phyloP scores from a whole-genome alignment of 2,329 filamentous ascomycete genomes.

The Colletotrichum cereale region DNA sequence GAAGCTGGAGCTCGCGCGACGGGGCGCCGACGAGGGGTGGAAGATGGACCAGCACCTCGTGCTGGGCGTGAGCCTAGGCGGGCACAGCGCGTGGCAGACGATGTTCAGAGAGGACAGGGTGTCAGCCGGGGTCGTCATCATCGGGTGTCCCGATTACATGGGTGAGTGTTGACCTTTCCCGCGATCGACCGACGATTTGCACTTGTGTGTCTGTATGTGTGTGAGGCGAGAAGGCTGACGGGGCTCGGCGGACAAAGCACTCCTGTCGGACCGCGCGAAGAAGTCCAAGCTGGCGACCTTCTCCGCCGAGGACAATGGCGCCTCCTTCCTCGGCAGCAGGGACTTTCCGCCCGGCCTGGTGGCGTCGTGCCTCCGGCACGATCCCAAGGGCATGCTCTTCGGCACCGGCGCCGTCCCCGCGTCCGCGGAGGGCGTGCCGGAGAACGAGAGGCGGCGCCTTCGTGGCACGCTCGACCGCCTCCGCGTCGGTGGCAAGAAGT shows the following conservation, averaged over 20 bases:
- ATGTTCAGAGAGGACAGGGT: slow-evolving; percentile 84
- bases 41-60: slow-evolving; percentile 75
- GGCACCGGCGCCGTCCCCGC: slow-evolving; percentile 55
- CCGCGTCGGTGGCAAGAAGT: slow-evolving; percentile 70
- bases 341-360: slow-evolving; percentile 82
- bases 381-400: slow-evolving; percentile 83
- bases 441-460: slow-evolving; percentile 58
- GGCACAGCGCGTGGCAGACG: slow-evolving; percentile 88
- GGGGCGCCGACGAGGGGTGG: slow-evolving; percentile 42
- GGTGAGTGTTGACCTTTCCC: slow-evolving; percentile 57
- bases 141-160: slow-evolving; percentile 91
- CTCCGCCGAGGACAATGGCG: slow-evolving; percentile 66
- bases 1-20: slow-evolving; percentile 62
- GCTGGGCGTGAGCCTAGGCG: slow-evolving; percentile 87
- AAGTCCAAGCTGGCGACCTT: slow-evolving; percentile 75
- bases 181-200: slow-evolving; percentile 4
- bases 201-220: no score
- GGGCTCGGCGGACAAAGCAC: slow-evolving; percentile 49
- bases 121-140: slow-evolving; percentile 81
- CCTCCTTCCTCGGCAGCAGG: slow-evolving; percentile 78
- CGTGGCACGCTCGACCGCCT: slow-evolving; percentile 58
- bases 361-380: slow-evolving; percentile 71
- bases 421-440: slow-evolving; percentile 45
- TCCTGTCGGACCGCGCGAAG: slow-evolving; percentile 84
- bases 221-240: neutral